These are phyloP conservation scores for Aphanomyces invadans DNA, from an alignment of 352 stramenopile genomes.

Conservation along the genomic window DNA sequence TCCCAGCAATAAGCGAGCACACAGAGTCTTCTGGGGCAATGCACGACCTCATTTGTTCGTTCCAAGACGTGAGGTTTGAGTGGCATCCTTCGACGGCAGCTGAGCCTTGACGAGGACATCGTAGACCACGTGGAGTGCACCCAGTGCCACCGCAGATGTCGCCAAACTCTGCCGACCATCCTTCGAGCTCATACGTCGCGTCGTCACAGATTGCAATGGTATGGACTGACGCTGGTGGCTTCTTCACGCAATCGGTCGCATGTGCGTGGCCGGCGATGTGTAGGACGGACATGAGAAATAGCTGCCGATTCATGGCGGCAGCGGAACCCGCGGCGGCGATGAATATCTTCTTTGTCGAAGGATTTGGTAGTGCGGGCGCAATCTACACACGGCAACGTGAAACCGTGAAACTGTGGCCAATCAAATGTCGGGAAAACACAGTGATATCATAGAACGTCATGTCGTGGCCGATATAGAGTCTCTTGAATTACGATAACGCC, in stretches of 20 bases:
- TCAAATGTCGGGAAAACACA: not conserved
- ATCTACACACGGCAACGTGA: not conserved
- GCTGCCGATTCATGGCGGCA: not conserved
- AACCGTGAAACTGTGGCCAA: not conserved
- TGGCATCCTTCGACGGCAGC: not conserved
- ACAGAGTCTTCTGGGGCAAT: not conserved
- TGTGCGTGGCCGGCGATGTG: not conserved
- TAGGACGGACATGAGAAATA: not conserved
- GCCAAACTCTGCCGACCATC: not conserved
- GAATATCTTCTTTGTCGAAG: not conserved
- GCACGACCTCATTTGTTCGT: not conserved
- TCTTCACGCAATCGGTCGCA: not conserved
- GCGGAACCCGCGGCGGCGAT: no score
- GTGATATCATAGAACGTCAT: no score
- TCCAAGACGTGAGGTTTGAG: not conserved
- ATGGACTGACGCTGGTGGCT: not conserved
- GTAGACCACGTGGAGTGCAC: not conserved
- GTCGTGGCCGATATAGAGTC: no score
- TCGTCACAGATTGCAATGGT: slow-evolving; percentile 1
- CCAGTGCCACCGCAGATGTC: not conserved
- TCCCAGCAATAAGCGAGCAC: not conserved
- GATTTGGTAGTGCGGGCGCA: not conserved
- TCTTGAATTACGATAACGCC: no score
- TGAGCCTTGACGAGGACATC: not conserved
- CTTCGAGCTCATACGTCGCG: not conserved